These are phyloP conservation scores for Penicillium mononematosum DNA, from an alignment of 495 filamentous ascomycete genomes.

Conservation along the genomic window DNA sequence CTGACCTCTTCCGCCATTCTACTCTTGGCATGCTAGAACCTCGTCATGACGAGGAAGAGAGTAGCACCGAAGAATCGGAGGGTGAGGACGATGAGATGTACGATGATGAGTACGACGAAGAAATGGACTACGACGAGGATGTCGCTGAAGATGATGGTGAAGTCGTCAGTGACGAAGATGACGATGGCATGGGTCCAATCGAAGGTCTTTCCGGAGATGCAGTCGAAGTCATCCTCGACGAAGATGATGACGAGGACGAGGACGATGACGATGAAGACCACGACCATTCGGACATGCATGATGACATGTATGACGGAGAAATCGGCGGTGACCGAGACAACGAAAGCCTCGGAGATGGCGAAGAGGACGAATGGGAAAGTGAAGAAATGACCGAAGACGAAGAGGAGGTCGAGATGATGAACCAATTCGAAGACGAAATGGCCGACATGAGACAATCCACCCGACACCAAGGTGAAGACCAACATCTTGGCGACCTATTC, in stretches of 20 bases:
- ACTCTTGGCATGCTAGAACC: slow-evolving; percentile 93
- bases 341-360: slow-evolving; percentile 55
- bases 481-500: slow-evolving; percentile 42
- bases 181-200: slow-evolving; percentile 77
- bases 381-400: slow-evolving; percentile 56
- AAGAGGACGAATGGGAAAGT: slow-evolving; percentile 61
- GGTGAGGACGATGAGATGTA: slow-evolving; percentile 82
- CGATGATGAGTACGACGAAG: slow-evolving; percentile 81
- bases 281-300: slow-evolving; percentile 55
- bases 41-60: slow-evolving; percentile 73
- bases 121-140: slow-evolving; percentile 88
- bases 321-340: slow-evolving; percentile 64
- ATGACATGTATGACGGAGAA: slow-evolving; percentile 52
- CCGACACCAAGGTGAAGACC: slow-evolving; percentile 56
- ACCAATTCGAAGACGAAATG: slow-evolving; percentile 48
- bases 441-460: slow-evolving; percentile 69
- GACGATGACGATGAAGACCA: slow-evolving; percentile 70
- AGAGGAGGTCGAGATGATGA: slow-evolving; percentile 55
- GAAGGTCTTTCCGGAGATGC: slow-evolving; percentile 82
- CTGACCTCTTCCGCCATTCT: slow-evolving; percentile 94
- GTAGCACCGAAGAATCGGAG: slow-evolving; percentile 61
- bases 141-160: slow-evolving; percentile 75
- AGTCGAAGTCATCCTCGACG: slow-evolving; percentile 83
- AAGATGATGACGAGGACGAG: slow-evolving; percentile 61
- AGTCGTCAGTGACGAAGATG: slow-evolving; percentile 86